phyloP scores from a whole-genome alignment of 1,139 yeast species.

The Debaryomyces fabryi region DNA sequence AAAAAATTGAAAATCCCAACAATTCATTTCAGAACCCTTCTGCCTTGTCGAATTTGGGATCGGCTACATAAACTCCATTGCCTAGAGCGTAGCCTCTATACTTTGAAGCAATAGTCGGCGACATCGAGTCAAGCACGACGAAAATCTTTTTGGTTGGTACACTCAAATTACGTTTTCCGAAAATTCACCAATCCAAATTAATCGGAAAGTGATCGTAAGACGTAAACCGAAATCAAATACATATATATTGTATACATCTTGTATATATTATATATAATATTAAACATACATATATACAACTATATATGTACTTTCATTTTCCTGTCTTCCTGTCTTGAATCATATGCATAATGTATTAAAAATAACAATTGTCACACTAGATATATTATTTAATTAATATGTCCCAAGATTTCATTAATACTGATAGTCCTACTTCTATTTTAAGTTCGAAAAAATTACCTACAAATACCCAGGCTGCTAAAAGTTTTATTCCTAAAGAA shows the following conservation, averaged over 20 bases:
- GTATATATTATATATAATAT: conserved; percentile 1
- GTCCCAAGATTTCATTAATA: conserved; percentile 4
- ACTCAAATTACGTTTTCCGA: background rate
- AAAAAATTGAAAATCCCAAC: too few relatives aligned
- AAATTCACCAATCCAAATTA: conserved; percentile 1
- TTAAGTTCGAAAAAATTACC: background rate
- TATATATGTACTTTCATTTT: background rate
- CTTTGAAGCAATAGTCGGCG: background rate
- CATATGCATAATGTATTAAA: conserved; percentile 3
- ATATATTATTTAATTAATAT: conserved; percentile 1
- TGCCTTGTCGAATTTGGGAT: too few relatives aligned
- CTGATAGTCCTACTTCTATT: background rate
- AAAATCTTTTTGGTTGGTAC: conserved; percentile 1
- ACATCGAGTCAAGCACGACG: conserved; percentile 3
- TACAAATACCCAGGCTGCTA: background rate
- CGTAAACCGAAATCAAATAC: conserved; percentile 2
- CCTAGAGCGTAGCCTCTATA: background rate
- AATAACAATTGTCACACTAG: background rate
- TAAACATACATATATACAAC: conserved; percentile 2
- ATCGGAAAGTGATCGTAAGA: conserved; percentile 8
- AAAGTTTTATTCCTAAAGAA: background rate
- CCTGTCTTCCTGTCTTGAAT: background rate
- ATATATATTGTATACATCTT: conserved; percentile 3
- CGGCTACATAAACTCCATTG: background rate
- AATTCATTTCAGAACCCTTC: too few relatives aligned